Evolutionary conservation across 1,284 basidiomycete genomes (phyloP), one percentile per base, ranked within the genome.

Genomic region (Marasmius tenuissimus): DNA sequence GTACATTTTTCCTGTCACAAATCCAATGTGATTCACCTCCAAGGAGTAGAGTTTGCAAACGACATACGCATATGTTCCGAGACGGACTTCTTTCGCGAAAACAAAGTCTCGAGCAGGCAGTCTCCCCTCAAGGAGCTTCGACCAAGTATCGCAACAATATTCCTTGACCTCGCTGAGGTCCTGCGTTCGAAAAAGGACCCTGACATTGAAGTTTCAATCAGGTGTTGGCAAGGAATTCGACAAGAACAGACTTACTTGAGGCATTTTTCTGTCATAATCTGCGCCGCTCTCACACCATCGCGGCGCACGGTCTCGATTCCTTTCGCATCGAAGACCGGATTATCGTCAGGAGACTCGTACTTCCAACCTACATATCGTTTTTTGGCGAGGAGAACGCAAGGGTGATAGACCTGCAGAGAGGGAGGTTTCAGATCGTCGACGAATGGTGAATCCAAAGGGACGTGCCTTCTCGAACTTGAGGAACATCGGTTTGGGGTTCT

Each of bases 281-380:
- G 85, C 70, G 94, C 92, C 0, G 94, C 96, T 1, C 87, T 84
- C 48, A 96, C 87, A 6, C 94, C 94, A 70, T 99, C 97, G 58
- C 97, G 81, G 4, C 97, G 84, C 22, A 99, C 92, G 0, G 96
- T 98, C 76, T 99, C 97, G 62, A 99, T 98, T 0, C 97, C 97
- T 75, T 99, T 98, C 4, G 96, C 97, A 68, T 99, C 97, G 68
- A 99, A 98, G 0, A 78, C 81, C 0, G 96, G 93, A 57, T 66
- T 73, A 16, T 97, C 93, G 65, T 94, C 90, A 0, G 89, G 83
- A 59, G 79, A 83, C 73, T 99, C 97, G 68, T 91, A 98, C 73
- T 96, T 97, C 80, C 93, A 96, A 1, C 97, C 97, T 9, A 97
- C 96, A 69, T 98, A 98, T 63, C 96, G 86, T 72, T 98, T 98